Evolutionary conservation across 78 protist genomes (phyloP).

Genomic region (Dictyostelium firmibasis): DNA sequence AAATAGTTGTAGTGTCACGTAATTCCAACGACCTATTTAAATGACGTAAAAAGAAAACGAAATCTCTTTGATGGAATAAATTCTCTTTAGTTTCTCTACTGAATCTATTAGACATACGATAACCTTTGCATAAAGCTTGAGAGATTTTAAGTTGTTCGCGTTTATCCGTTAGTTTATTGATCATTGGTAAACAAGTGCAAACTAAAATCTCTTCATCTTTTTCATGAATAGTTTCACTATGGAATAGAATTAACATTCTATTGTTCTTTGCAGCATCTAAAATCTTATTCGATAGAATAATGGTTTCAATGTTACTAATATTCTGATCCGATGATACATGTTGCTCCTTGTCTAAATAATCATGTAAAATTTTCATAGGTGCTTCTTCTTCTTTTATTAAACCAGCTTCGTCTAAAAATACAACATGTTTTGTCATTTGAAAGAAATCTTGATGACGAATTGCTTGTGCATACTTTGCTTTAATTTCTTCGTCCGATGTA

Average conservation of each 20-base stretch:
- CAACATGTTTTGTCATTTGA: conserved; percentile 11
- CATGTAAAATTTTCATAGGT: conserved; percentile 62
- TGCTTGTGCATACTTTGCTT: conserved; percentile 16
- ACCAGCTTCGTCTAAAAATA: conserved; percentile 57
- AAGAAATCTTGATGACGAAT: conserved; percentile 31
- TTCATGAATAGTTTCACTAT: conserved; percentile 6
- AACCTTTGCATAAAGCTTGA: conserved; percentile 17
- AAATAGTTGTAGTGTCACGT: not conserved
- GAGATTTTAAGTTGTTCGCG: not conserved
- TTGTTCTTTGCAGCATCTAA: conserved; percentile 72
- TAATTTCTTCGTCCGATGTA: conserved; percentile 52
- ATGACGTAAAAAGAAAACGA: conserved; percentile 65
- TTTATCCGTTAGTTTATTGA: not conserved
- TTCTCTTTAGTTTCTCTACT: not conserved
- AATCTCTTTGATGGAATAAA: conserved; percentile 74
- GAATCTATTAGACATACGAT: not conserved
- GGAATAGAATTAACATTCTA: conserved; percentile 54
- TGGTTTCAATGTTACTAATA: not conserved
- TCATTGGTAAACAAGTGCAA: conserved; percentile 15
- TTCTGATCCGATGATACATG: conserved; percentile 10
- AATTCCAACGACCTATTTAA: not conserved
- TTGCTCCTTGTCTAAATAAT: conserved; percentile 50
- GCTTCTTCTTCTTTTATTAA: conserved; percentile 23
- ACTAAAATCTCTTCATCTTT: conserved; percentile 28
- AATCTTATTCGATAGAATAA: conserved; percentile 51